Evolutionary conservation across 306 rosid genomes (phyloP).

Genomic region (Vicia sativa): DNA sequence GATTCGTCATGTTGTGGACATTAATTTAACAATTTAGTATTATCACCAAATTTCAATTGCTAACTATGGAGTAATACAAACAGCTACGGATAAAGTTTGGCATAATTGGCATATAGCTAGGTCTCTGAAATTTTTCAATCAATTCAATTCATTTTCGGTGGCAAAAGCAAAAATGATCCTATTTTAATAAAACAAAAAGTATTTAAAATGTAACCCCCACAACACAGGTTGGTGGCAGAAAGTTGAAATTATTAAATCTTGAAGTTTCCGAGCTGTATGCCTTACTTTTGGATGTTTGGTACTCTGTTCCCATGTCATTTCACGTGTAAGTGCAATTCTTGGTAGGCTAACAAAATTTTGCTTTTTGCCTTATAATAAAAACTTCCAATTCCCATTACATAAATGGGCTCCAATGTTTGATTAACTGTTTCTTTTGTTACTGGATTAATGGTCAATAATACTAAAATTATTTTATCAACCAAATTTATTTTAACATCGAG

Average conservation of each 20-base stretch:
- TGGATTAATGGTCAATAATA: too few species aligned
- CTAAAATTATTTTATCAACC: too few species aligned
- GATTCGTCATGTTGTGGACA: constrained; percentile 42
- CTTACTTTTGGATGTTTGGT: constrained; percentile 9
- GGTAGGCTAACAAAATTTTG: constrained; percentile 8
- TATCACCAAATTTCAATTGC: constrained; percentile 26
- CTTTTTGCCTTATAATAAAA: too few species aligned
- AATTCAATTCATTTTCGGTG: neutral
- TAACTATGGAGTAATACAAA: constrained; percentile 17
- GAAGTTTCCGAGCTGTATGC: constrained; percentile 18
- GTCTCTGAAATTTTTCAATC: too few species aligned
- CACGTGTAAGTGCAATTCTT: constrained; percentile 39
- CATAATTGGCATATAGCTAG: neutral
- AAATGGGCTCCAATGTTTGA: too few species aligned
- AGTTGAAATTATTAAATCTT: constrained; percentile 35
- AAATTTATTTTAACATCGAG: too few species aligned
- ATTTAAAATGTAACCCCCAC: neutral
- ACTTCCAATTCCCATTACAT: too few species aligned
- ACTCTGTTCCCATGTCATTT: constrained; percentile 20
- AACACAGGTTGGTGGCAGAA: constrained; percentile 27
- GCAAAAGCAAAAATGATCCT: neutral
- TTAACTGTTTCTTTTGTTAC: too few species aligned
- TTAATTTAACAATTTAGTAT: constrained; percentile 33
- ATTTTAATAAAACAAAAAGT: neutral
- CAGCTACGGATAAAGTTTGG: constrained; percentile 3